Conservation (phyloP, 495 filamentous ascomycete genomes). For the Trypethelium eluteriae region DNA sequence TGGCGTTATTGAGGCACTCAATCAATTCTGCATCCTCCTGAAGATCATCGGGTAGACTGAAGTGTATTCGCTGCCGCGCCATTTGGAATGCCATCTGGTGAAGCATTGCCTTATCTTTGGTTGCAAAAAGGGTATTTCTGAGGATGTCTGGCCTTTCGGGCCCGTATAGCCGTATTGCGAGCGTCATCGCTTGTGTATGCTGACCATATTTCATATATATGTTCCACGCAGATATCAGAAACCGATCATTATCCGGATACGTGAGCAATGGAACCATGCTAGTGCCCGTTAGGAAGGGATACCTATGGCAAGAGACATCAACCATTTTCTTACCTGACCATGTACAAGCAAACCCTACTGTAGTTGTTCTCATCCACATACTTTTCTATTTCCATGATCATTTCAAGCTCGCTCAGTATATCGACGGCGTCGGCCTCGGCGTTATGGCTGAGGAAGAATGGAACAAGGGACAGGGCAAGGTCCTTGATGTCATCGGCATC, state of each 20-base stretch:
- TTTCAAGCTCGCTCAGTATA: conserved; percentile 91
- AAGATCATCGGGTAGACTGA: conserved; percentile 54
- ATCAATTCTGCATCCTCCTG: conserved; percentile 64
- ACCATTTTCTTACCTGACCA: conserved; percentile 54
- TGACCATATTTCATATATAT: conserved; percentile 92
- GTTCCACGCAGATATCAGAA: conserved; percentile 79
- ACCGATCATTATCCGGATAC: conserved; percentile 91
- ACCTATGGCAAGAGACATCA: not conserved
- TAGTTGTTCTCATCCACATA: conserved; percentile 94
- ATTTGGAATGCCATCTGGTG: conserved; percentile 93
- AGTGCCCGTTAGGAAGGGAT: conserved; percentile 11
- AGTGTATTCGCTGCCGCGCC: conserved; percentile 80
- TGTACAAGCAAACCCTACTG: conserved; percentile 86
- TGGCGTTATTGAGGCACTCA: conserved; percentile 79
- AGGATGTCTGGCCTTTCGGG: conserved; percentile 44
- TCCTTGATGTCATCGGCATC: conserved; percentile 66
- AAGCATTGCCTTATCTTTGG: conserved; percentile 72
- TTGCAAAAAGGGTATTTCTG: conserved; percentile 70
- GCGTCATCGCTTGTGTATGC: conserved; percentile 82
- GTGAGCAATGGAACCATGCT: conserved; percentile 96
- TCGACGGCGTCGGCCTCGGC: conserved; percentile 98
- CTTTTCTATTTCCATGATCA: conserved; percentile 82
- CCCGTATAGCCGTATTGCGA: conserved; percentile 91
- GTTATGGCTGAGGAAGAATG: conserved; percentile 93
- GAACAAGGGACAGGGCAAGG: conserved; percentile 75